These are phyloP conservation scores for Podaxis pistillaris DNA, from an alignment of 768 basidiomycete genomes.

Conservation along the genomic window DNA sequence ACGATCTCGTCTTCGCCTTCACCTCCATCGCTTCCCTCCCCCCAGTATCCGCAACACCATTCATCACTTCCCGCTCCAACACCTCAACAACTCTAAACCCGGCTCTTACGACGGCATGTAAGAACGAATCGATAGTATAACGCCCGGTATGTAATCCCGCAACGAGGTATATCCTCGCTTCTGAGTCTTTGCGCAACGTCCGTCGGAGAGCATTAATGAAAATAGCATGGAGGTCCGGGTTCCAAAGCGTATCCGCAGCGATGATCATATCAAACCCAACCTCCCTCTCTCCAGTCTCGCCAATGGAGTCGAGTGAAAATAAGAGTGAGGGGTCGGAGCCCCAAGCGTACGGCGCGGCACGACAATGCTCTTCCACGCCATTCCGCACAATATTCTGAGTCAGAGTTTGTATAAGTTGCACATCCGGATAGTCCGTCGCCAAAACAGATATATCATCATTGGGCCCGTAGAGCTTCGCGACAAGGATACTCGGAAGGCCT, in stretches of 20 bases:
- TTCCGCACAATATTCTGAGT: slow-evolving; percentile 57
- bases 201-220: slow-evolving; percentile 52
- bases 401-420: slow-evolving; percentile 54
- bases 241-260: slow-evolving; percentile 81
- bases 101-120: slow-evolving; percentile 33
- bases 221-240: slow-evolving; percentile 52
- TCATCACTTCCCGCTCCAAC: slow-evolving; percentile 44
- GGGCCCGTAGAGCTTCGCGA: slow-evolving; percentile 45
- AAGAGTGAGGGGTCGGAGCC: slow-evolving; percentile 45
- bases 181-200: slow-evolving; percentile 40
- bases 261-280: slow-evolving; percentile 61
- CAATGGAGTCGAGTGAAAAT: slow-evolving; percentile 18
- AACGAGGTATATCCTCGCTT: slow-evolving; percentile 60
- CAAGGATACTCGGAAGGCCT: slow-evolving; percentile 68
- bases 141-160: slow-evolving; percentile 77
- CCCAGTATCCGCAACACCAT: slow-evolving; percentile 14
- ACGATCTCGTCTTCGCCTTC: slow-evolving; percentile 32
- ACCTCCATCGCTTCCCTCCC: slow-evolving; percentile 15
- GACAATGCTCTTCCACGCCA: slow-evolving; percentile 43
- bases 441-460: slow-evolving; percentile 40
- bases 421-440: slow-evolving; percentile 73
- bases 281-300: slow-evolving; percentile 14
- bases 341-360: slow-evolving; percentile 62
- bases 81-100: slow-evolving; percentile 48
- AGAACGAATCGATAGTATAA: slow-evolving; percentile 66